A percentile compares a stretch with the other conserved stretches of the same genome.
phyloP scores from a whole-genome alignment of 148 eudicot species.

The Pharnaceum exiguum region DNA sequence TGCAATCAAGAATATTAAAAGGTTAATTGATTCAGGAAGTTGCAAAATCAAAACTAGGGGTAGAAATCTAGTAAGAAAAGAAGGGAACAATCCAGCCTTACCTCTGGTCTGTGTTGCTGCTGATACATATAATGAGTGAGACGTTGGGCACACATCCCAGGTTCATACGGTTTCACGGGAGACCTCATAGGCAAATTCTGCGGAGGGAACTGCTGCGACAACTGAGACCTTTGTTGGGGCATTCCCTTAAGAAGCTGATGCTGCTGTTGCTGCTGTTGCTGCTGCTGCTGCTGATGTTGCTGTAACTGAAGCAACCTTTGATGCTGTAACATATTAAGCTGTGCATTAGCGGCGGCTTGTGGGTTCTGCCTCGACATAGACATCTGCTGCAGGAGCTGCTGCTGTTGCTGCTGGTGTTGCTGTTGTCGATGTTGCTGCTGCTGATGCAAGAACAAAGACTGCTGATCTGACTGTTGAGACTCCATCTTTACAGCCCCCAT shows the following conservation, averaged over 20 bases:
- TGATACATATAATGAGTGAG: conserved; percentile 93
- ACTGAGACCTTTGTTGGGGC: conserved; percentile 69
- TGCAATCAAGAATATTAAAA: too few species aligned
- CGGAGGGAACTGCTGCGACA: conserved; percentile 54
- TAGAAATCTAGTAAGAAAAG: background rate
- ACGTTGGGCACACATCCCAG: conserved; percentile 92
- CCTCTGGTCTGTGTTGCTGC: conserved; percentile 95
- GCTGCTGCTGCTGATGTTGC: conserved; percentile 60
- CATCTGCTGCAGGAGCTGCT: conserved; percentile 55
- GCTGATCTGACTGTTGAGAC: conserved; percentile 74
- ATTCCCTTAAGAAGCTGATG: conserved; percentile 66
- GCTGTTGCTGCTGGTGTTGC: conserved; percentile 80
- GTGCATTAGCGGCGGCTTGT: conserved; percentile 67
- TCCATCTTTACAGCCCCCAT: conserved; percentile 64
- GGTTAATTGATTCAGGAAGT: too few species aligned
- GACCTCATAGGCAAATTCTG: conserved; percentile 76
- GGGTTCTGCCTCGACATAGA: conserved; percentile 76
- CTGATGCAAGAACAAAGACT: conserved; percentile 64
- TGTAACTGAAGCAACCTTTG: conserved; percentile 70
- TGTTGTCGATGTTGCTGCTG: conserved; percentile 75
- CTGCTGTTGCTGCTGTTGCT: conserved; percentile 60
- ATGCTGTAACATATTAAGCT: conserved; percentile 67
- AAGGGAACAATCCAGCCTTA: conserved; percentile 22
- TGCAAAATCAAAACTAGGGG: background rate
- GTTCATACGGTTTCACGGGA: conserved; percentile 78